Evolutionary conservation across 1,284 basidiomycete genomes (phyloP), one percentile per base, ranked within the genome.

Genomic region (Ganoderma sp.): DNA sequence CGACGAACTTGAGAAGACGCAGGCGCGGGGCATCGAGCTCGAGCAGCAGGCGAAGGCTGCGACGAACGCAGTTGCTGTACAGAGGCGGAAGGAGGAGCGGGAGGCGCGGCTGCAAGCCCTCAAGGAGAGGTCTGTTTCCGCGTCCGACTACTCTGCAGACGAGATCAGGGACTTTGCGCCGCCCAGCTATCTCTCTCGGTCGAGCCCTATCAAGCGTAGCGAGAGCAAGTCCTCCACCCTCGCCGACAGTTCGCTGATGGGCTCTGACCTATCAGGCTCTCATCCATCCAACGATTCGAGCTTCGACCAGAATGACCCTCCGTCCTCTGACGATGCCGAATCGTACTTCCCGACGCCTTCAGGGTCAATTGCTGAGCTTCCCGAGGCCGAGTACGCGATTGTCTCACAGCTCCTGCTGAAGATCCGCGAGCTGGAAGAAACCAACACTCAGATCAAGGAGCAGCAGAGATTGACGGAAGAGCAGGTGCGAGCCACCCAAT

Each of bases 391-490:
- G 73, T 84, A 86, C 37, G 84, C 84, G 15, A 81, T 95, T 63
- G 85, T 95, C 17, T 82, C 87, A 1, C 90, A 93, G 76, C 85
- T 96, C 4, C 78, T 95, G 41, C 75, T 81, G n/a, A 95, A 95
- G 79, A 91, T 96, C 63, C 82, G 85, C 37, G 94, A 96, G 76
- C 82, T 96, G 0, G 91, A 95, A 75, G 83, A 90, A 67, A 86
- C 92, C 14, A 94, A 97, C 75, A 72, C 83, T 19, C 84, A 87
- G 70, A 93, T 97, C 70, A 80, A 88, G 57, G 81, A 86, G 69
- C 87, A 94, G 76, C 91, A 94, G 75, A 78, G 78, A 1, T 84
- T 86, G 69, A 91, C 92, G 0, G 81, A 85, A 17, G 79, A 80
- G 37, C 87, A 89, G 66, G 81, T 94, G 32, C 84, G 85, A n/a